Conservation (phyloP, 345 rosid species). For the Syzygium aromaticum region DNA sequence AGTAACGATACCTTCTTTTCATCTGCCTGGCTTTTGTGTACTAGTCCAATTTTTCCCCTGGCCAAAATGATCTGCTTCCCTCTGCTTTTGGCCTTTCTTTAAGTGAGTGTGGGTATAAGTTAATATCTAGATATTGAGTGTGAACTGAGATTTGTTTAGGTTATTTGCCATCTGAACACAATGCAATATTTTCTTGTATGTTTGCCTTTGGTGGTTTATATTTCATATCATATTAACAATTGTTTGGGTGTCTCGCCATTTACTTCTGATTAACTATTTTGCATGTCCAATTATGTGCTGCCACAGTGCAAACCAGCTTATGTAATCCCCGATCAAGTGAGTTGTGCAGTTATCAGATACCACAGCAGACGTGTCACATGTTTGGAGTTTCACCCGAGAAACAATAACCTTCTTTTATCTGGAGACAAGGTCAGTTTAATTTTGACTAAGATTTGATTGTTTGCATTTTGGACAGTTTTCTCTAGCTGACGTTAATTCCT, state of each 20-base stretch:
- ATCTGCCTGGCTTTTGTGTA: neutral
- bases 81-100: neutral
- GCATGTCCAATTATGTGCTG: neutral
- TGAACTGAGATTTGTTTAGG: neutral
- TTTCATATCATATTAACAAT: neutral
- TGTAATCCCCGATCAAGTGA: constrained; percentile 79
- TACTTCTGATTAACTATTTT: neutral
- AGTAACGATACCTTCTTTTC: neutral
- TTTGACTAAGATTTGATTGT: neutral
- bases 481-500: neutral
- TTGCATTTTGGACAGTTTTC: neutral
- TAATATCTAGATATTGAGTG: neutral
- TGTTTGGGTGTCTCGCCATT: neutral
- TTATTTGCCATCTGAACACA: neutral
- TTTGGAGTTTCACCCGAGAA: constrained; percentile 93
- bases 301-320: constrained; percentile 60
- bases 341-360: constrained; percentile 81
- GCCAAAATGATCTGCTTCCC: neutral
- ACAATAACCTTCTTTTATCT: constrained; percentile 69
- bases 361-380: constrained; percentile 94
- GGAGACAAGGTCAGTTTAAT: constrained; percentile 74
- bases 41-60: neutral
- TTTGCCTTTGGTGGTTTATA: neutral
- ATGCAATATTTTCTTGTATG: neutral
- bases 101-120: neutral